Percentiles rank a stretch among this genome's conserved stretches.
Evolutionary conservation across 768 basidiomycete species (phyloP).

Genomic region (Macrolepiota fuliginosa): DNA sequence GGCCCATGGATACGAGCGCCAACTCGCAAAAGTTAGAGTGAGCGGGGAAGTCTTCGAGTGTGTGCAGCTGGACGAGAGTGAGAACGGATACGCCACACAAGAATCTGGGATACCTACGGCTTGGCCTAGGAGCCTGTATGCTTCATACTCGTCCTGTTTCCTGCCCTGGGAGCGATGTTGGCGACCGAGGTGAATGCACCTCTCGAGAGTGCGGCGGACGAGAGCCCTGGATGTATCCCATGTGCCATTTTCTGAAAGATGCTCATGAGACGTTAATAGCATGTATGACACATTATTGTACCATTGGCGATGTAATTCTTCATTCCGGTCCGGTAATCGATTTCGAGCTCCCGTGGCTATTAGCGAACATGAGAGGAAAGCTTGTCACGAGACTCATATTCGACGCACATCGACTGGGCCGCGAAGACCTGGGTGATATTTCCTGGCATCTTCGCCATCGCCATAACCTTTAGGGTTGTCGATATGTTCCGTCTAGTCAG

Average conservation of each 20-base stretch:
- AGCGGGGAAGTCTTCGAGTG: constrained; percentile 84
- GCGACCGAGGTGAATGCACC: constrained; percentile 79
- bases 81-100: background rate
- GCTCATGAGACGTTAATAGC: background rate
- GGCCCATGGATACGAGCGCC: constrained; percentile 69
- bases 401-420: constrained; percentile 72
- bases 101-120: constrained; percentile 37
- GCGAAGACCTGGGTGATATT: constrained; percentile 73
- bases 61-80: constrained; percentile 53
- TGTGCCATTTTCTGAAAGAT: constrained; percentile 51
- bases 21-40: constrained; percentile 93
- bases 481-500: constrained; percentile 74
- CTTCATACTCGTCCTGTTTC: constrained; percentile 73
- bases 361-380: background rate
- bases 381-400: constrained; percentile 5
- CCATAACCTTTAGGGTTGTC: constrained; percentile 93
- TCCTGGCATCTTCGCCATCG: constrained; percentile 77
- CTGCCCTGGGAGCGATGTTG: constrained; percentile 52
- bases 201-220: constrained; percentile 68
- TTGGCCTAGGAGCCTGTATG: constrained; percentile 77
- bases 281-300: constrained; percentile 16
- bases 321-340: constrained; percentile 87
- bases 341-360: constrained; percentile 77
- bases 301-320: constrained; percentile 94
- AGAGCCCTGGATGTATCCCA: constrained; percentile 90